phyloP scores from a whole-genome alignment of 1,284 basidiomycete species.

The Peniophora sp. region DNA sequence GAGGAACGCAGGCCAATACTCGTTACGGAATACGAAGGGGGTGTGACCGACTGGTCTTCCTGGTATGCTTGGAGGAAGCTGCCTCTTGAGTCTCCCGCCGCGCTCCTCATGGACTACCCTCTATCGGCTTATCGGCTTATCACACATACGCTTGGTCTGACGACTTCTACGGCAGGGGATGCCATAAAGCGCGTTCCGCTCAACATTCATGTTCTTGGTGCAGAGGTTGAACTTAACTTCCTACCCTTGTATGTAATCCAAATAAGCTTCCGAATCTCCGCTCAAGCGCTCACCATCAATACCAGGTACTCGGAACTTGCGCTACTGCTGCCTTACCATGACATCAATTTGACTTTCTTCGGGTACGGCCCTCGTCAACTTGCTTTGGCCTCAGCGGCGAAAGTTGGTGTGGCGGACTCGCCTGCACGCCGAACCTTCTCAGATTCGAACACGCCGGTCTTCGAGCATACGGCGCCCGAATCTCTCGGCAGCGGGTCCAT shows the following conservation, averaged over 20 bases:
- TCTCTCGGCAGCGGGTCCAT: constrained; percentile 14
- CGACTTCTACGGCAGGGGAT: constrained; percentile 18
- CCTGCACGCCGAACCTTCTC: constrained; percentile 18
- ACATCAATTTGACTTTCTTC: constrained; percentile 30
- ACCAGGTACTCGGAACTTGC: constrained; percentile 33
- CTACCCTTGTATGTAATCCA: constrained; percentile 28
- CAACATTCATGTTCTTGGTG: constrained; percentile 27
- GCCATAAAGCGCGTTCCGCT: constrained; percentile 18
- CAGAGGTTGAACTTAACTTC: constrained; percentile 35
- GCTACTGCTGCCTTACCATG: constrained; percentile 29
- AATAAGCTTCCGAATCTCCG: not conserved
- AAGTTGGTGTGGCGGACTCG: too few relatives aligned
- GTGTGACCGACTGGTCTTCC: constrained; percentile 27
- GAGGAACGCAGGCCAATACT: constrained; percentile 14
- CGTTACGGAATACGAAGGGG: constrained; percentile 11
- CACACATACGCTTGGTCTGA: constrained; percentile 23
- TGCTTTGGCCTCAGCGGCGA: constrained; percentile 16
- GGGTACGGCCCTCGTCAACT: constrained; percentile 24
- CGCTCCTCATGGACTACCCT: constrained; percentile 31
- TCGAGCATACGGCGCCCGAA: constrained; percentile 25
- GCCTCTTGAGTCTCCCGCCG: constrained; percentile 30
- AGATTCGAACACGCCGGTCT: constrained; percentile 22
- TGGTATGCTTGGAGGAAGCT: constrained; percentile 33
- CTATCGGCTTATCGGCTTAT: constrained; percentile 30
- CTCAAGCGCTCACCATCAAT: not conserved